Conservation (phyloP, 306 rosid genomes). For the Inga leiocalycina region DNA sequence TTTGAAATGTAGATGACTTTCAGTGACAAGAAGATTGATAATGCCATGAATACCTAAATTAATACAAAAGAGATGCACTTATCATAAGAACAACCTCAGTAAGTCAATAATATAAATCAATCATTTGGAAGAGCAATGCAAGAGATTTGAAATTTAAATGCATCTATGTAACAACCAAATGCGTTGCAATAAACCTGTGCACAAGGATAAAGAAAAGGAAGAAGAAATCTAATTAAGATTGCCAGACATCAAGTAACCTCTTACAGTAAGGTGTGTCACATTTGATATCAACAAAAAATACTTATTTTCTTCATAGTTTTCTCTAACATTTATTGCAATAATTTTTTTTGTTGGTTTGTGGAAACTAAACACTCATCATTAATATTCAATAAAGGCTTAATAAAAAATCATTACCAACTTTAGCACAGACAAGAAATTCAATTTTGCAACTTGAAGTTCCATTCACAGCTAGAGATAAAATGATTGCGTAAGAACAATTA, state of each 20-base stretch:
- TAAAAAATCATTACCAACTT: background rate
- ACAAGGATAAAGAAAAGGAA: background rate
- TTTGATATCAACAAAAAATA: background rate
- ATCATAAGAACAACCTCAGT: background rate
- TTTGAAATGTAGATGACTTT: background rate
- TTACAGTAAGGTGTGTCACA: background rate
- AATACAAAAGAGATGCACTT: background rate
- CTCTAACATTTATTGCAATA: constrained; percentile 7
- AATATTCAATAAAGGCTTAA: background rate
- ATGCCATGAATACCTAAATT: background rate
- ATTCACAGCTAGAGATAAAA: background rate
- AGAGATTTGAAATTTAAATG: background rate
- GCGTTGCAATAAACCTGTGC: background rate
- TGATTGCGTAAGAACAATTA: background rate
- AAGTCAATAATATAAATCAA: constrained; percentile 13
- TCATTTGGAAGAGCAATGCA: background rate
- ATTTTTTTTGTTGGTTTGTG: background rate
- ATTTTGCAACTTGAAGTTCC: background rate
- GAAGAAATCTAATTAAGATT: background rate
- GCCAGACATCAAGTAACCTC: background rate
- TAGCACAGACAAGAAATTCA: background rate
- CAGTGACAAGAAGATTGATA: background rate
- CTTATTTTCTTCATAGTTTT: background rate
- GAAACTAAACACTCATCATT: background rate
- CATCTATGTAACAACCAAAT: background rate